Evolutionary conservation across 1,284 basidiomycete species (phyloP).

Genomic region (Austroboletus novae-zelandiae): DNA sequence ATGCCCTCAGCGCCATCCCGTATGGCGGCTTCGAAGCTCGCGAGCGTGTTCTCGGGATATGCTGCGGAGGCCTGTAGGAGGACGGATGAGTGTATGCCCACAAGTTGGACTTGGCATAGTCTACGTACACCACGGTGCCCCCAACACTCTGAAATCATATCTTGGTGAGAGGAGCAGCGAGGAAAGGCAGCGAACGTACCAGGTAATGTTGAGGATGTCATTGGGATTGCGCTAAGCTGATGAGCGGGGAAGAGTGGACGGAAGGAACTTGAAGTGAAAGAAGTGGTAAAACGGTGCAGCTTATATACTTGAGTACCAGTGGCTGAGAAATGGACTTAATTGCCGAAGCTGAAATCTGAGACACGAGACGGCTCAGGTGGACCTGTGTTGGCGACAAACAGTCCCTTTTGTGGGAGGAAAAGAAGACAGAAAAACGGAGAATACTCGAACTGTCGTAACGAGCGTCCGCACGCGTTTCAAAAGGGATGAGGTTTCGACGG

Average conservation of each 20-base stretch:
- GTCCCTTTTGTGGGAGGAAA: slow-evolving; percentile 1
- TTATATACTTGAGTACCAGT: slow-evolving; percentile 29
- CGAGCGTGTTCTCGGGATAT: slow-evolving; percentile 90
- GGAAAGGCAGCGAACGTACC: slow-evolving; percentile 17
- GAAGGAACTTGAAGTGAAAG: neutral
- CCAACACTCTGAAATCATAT: slow-evolving; percentile 71
- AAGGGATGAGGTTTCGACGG: neutral
- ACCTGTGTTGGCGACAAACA: slow-evolving; percentile 4
- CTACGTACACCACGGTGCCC: slow-evolving; percentile 87
- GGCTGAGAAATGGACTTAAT: slow-evolving; percentile 23
- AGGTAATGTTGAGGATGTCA: slow-evolving; percentile 24
- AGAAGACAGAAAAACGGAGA: neutral
- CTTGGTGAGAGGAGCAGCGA: slow-evolving; percentile 2
- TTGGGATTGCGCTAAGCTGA: slow-evolving; percentile 4
- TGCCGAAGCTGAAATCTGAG: slow-evolving; percentile 3
- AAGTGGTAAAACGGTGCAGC: neutral
- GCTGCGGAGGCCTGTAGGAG: slow-evolving; percentile 71
- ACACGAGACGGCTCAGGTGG: neutral
- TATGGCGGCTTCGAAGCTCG: slow-evolving; percentile 91
- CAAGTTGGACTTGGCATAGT: slow-evolving; percentile 3
- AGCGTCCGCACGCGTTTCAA: neutral
- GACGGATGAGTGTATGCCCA: slow-evolving; percentile 13
- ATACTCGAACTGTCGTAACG: slow-evolving; percentile 16
- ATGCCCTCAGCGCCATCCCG: slow-evolving; percentile 93
- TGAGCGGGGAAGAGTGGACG: neutral